Base-by-base conservation (phyloP, 495 filamentous ascomycete genomes). In the Hypomontagnella monticulosa region DNA sequence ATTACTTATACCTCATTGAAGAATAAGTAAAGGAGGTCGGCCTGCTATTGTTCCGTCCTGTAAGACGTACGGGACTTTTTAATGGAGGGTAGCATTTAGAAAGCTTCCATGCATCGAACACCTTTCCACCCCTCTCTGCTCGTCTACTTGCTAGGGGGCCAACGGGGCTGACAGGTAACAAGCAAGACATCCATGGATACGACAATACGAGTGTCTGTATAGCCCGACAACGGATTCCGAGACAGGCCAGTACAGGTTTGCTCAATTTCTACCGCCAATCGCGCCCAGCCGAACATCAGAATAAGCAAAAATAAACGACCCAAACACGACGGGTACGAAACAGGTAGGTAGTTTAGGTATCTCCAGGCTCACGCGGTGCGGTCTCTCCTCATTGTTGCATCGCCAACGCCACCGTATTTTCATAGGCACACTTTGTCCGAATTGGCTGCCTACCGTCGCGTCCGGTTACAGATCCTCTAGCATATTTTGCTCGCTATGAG, bases 1-100 rank as follows among this genome's bases (percentile, higher is more conserved):
- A 19, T 4, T 30, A 41, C 23, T 27, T 27, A 27, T 6, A 27
- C n/a, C n/a, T n/a, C n/a, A n/a, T n/a, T n/a, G n/a, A n/a, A n/a
- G n/a, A n/a, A n/a, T n/a, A n/a, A n/a, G n/a, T 27, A 37, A n/a
- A 27, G 19, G 41, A 58, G 9, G 38, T 47, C 57, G 36, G 34
- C 12, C 16, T 34, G 2, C 42, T 33, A 41, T 55, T 55, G n/a
- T 62, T 49, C 50, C 43, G 34, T 49, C 34, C 19, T 41, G 40
- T 36, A 52, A 53, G 48, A 53, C 41, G 33, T 48, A 34, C 11
- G 52, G 55, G 37, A 16, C 27, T 37, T 47, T 58, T 32, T 19
- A 44, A 52, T 14, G 32, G 42, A 54, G 37, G 49, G 61, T 58
- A n/a, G 40, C 38, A 66, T 66, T 60, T 53, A 47, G 54, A 59